phyloP scores from a whole-genome alignment of 2,329 filamentous ascomycete genomes.

The Fusarium virguliforme region DNA sequence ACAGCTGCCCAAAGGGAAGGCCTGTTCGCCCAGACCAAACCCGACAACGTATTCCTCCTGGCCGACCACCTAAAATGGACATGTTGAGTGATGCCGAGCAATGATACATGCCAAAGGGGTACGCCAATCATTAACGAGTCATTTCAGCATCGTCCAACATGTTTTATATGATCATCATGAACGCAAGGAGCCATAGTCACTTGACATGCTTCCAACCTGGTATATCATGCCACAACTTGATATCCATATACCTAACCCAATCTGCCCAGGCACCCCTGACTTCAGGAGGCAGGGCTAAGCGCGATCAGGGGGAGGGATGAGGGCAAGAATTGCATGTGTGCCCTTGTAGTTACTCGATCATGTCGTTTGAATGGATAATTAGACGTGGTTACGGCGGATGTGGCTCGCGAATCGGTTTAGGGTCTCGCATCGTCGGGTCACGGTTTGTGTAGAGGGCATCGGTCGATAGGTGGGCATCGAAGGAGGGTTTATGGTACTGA shows the following conservation, averaged over 20 bases:
- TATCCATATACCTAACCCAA: background rate
- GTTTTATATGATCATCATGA: background rate
- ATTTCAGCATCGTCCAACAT: background rate
- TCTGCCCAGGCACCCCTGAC: constrained; percentile 26
- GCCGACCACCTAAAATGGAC: background rate
- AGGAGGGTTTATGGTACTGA: background rate
- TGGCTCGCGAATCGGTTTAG: constrained; percentile 1
- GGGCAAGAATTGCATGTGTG: background rate
- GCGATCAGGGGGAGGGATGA: background rate
- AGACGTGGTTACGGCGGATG: background rate
- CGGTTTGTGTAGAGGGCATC: background rate
- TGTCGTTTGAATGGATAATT: background rate
- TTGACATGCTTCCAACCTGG: background rate
- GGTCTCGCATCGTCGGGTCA: background rate
- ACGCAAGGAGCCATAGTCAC: no score
- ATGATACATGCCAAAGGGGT: background rate
- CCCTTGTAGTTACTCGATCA: background rate
- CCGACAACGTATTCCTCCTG: background rate
- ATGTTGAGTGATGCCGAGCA: background rate
- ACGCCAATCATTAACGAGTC: background rate
- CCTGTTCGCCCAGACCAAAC: background rate
- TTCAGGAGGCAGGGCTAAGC: constrained; percentile 28
- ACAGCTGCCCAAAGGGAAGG: background rate
- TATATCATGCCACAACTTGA: constrained; percentile 2
- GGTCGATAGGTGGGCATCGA: background rate